Evolutionary conservation across 805 yeast genomes (phyloP).

Genomic region (Suhomyces canberraensis): DNA sequence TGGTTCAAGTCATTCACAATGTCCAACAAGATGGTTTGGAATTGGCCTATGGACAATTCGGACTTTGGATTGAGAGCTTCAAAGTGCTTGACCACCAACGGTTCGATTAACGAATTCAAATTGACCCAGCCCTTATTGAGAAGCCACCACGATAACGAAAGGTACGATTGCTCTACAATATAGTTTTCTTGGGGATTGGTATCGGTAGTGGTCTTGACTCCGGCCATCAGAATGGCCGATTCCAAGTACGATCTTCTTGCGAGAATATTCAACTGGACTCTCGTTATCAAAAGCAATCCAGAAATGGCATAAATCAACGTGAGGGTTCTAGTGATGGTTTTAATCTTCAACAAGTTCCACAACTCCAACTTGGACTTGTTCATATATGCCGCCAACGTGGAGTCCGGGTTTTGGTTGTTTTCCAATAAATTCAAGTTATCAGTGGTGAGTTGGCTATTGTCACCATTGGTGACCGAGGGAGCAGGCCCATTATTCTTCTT

Average conservation of each 20-base stretch:
- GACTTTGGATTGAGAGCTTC: constrained; percentile 66
- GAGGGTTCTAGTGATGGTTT: constrained; percentile 69
- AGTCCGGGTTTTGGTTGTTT: constrained; percentile 19
- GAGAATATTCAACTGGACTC: constrained; percentile 81
- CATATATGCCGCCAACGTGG: constrained; percentile 20
- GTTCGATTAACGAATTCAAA: constrained; percentile 51
- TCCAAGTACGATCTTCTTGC: constrained; percentile 85
- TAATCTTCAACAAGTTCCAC: constrained; percentile 79
- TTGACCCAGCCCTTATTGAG: constrained; percentile 79
- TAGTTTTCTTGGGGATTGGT: constrained; percentile 37
- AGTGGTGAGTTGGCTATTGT: constrained; percentile 28
- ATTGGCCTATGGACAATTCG: constrained; percentile 61
- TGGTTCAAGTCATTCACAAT: constrained; percentile 11
- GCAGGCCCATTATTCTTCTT: constrained; percentile 38
- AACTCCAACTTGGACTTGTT: constrained; percentile 47
- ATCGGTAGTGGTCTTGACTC: constrained; percentile 21
- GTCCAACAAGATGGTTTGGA: constrained; percentile 38
- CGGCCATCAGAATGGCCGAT: constrained; percentile 70
- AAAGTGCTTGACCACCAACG: constrained; percentile 59
- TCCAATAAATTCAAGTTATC: constrained; percentile 39
- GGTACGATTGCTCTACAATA: constrained; percentile 72
- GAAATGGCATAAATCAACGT: constrained; percentile 68
- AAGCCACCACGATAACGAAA: constrained; percentile 92
- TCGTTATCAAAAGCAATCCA: constrained; percentile 69
- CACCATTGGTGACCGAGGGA: constrained; percentile 11